Percentiles rank a stretch among this genome's conserved stretches.
Evolutionary conservation across 371 early-diverging fungal species (phyloP).

Genomic region (Capniomyces stellatus): DNA sequence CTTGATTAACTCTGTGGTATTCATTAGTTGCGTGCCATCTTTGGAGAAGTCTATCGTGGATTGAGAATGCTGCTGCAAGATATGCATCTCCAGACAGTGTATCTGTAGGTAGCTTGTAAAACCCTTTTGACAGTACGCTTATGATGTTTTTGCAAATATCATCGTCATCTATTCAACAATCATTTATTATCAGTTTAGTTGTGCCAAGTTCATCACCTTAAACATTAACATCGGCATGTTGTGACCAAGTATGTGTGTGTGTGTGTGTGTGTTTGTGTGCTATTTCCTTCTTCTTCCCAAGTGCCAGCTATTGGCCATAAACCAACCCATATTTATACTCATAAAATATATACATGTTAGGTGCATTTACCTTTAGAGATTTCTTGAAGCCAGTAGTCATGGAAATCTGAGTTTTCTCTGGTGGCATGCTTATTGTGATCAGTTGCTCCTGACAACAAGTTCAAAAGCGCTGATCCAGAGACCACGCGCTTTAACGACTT

Average conservation of each 20-base stretch:
- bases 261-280: too few species aligned
- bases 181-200: not conserved
- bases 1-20: slow-evolving; percentile 39
- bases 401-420: slow-evolving; percentile 19
- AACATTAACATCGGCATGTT: too few species aligned
- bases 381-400: slow-evolving; percentile 19
- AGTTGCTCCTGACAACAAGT: slow-evolving; percentile 20
- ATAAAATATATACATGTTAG: not conserved
- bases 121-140: slow-evolving; percentile 56
- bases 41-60: slow-evolving; percentile 71
- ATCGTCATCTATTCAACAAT: slow-evolving; percentile 24
- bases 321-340: not conserved
- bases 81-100: slow-evolving; percentile 71
- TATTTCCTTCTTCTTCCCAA: too few species aligned
- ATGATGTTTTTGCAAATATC: slow-evolving; percentile 56
- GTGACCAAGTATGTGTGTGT: too few species aligned
- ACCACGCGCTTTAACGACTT: slow-evolving; percentile 26
- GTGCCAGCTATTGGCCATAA: not conserved
- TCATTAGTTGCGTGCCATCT: slow-evolving; percentile 76
- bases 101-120: slow-evolving; percentile 60
- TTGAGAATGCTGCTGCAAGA: slow-evolving; percentile 63
- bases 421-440: slow-evolving; percentile 19
- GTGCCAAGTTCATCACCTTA: too few species aligned
- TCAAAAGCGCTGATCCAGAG: slow-evolving; percentile 23
- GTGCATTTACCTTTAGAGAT: slow-evolving; percentile 9